Evolutionary conservation across 371 early-diverging fungal genomes (phyloP).

Genomic region (Mucor saturninus): DNA sequence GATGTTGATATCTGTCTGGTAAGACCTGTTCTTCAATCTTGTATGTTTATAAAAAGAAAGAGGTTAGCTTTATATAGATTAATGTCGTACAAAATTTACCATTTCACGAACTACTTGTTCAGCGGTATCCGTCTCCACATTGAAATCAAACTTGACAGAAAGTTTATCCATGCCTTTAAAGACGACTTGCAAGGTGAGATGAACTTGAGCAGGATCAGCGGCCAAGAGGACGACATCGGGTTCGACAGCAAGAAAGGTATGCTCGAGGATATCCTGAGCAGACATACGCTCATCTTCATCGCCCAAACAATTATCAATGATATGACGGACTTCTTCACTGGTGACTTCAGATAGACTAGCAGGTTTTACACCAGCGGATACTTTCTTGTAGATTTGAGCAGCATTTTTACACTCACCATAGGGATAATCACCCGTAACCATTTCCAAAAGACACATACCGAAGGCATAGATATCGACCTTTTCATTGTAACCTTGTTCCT

Average conservation of each 20-base stretch:
- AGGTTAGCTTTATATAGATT: constrained; percentile 5
- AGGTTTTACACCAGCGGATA: constrained; percentile 75
- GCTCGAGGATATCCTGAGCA: constrained; percentile 79
- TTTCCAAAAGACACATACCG: constrained; percentile 91
- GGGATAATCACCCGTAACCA: constrained; percentile 88
- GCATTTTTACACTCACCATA: constrained; percentile 88
- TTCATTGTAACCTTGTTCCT: constrained; percentile 86
- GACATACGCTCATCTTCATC: constrained; percentile 67
- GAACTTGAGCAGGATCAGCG: constrained; percentile 64
- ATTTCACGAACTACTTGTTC: constrained; percentile 92
- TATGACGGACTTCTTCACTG: constrained; percentile 73
- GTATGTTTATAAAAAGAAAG: neutral
- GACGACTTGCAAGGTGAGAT: constrained; percentile 78
- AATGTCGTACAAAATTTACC: constrained; percentile 66
- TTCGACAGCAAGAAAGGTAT: constrained; percentile 83
- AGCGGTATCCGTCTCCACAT: constrained; percentile 86
- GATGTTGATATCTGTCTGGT: constrained; percentile 72
- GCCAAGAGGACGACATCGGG: constrained; percentile 75
- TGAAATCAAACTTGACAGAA: constrained; percentile 90
- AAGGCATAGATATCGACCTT: constrained; percentile 93
- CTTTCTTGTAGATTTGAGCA: constrained; percentile 86
- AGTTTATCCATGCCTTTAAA: constrained; percentile 82
- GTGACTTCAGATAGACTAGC: constrained; percentile 72
- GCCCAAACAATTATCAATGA: constrained; percentile 80
- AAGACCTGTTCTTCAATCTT: constrained; percentile 83